Conservation (phyloP, 2,329 filamentous ascomycete genomes). For the Rhexocercosporidium sp. region DNA sequence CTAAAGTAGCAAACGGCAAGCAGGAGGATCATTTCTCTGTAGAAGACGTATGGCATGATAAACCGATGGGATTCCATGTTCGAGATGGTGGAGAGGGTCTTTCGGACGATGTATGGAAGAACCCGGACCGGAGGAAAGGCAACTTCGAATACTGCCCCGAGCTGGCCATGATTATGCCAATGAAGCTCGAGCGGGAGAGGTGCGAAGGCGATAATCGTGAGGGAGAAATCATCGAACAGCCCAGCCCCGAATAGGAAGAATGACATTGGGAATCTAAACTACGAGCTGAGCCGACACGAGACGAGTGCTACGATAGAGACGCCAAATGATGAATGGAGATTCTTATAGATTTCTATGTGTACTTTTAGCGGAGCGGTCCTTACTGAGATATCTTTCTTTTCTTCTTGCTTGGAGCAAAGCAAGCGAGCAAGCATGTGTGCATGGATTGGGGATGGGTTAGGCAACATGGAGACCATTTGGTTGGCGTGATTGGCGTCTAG, state of each 20-base stretch:
- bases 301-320: conserved; percentile 2
- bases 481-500: conserved; percentile 15
- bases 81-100: conserved; percentile 50
- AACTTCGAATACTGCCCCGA: conserved; percentile 63
- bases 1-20: conserved; percentile 50
- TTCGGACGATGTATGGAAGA: conserved; percentile 53
- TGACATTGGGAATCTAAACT: background rate
- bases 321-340: background rate
- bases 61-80: conserved; percentile 61
- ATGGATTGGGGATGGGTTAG: conserved; percentile 15
- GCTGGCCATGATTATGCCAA: conserved; percentile 59
- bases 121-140: conserved; percentile 48
- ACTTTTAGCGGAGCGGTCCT: conserved; percentile 23
- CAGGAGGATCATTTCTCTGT: conserved; percentile 52
- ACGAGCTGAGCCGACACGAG: background rate
- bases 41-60: conserved; percentile 54
- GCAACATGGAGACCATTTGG: conserved; percentile 12
- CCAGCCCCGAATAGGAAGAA: conserved; percentile 4
- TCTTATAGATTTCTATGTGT: conserved; percentile 22
- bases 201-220: conserved; percentile 44
- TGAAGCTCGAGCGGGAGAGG: conserved; percentile 58
- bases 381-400: background rate
- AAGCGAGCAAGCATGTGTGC: background rate
- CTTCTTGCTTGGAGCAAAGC: background rate
- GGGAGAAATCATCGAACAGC: conserved; percentile 30